Base-by-base conservation (phyloP, 73 alveolate genomes). In the Uronychia setigera region DNA sequence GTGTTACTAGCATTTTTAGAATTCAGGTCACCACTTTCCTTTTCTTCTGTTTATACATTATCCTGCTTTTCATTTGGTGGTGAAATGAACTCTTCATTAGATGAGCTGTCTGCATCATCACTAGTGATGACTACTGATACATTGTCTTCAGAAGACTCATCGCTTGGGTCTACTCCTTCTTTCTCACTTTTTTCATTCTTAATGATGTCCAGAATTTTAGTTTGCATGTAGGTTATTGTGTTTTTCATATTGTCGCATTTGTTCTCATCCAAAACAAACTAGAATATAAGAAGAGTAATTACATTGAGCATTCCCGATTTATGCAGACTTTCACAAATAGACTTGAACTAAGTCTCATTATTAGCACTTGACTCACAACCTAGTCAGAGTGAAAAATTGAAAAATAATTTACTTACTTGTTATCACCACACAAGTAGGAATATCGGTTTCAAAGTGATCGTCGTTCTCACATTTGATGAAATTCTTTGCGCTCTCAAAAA, bases 201-300 rank as follows among this genome's bases (percentile, higher is more conserved):
- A 29, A 88, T 26, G 31, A 87, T 82, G 19, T 82, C 79, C 60
- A 25, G 76, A 27, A 88, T 58, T 46, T 58, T 82, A 59, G 25
- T 76, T 46, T 82, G 80, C 35, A 88, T 88, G 33, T 81, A 87
- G 19, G 80, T 87, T 14, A 88, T 88, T 31, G 84, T 75, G 59
- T 58, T 34, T 32, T 88, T 88, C 34, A 74, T 75, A 14, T 58
- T 88, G 80, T 80, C 90, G 90, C 94, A 88, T 77, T 88, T 88
- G 80, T 77, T 88, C 83, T 88, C 94, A 34, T 88, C 94, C 0
- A 88, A 31, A 0, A 82, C 81, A 31, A 88, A 59, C n/a, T n/a
- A n/a, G n/a, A n/a, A n/a, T n/a, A n/a, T n/a, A n/a, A n/a, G n/a
- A n/a, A n/a, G n/a, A n/a, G n/a, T n/a, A n/a, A n/a, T n/a, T n/a